phyloP scores from a whole-genome alignment of 768 basidiomycete genomes.

The Lyophyllum semitale region DNA sequence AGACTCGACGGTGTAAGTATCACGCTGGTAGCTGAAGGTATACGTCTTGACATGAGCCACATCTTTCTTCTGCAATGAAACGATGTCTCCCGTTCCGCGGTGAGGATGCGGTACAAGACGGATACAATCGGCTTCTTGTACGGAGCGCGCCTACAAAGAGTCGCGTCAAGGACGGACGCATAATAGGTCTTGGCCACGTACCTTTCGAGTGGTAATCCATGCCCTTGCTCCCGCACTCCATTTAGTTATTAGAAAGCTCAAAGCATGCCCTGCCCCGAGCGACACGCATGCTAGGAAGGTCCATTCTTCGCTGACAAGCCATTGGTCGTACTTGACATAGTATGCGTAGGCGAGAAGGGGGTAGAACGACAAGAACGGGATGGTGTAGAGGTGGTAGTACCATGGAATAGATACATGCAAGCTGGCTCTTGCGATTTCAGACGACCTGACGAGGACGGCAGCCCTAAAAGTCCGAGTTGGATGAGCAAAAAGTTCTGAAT shows the following conservation, averaged over 20 bases:
- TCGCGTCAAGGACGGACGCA: neutral
- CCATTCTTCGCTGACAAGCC: constrained; percentile 95
- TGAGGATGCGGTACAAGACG: constrained; percentile 79
- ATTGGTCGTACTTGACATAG: constrained; percentile 86
- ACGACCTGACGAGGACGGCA: constrained; percentile 56
- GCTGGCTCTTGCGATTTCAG: constrained; percentile 68
- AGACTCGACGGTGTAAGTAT: constrained; percentile 81
- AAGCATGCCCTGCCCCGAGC: constrained; percentile 84
- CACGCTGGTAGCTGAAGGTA: constrained; percentile 92
- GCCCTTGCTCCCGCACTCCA: constrained; percentile 86
- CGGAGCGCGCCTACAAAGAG: constrained; percentile 51
- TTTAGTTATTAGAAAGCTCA: constrained; percentile 88
- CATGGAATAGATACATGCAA: constrained; percentile 67
- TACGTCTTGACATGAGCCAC: constrained; percentile 61
- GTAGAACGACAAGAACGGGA: constrained; percentile 81
- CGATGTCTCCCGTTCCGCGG: constrained; percentile 85
- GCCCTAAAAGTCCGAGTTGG: constrained; percentile 32
- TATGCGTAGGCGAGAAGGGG: constrained; percentile 90
- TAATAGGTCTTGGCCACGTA: constrained; percentile 25
- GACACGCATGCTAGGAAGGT: constrained; percentile 90
- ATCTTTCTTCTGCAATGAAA: constrained; percentile 66
- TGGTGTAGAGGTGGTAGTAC: constrained; percentile 70
- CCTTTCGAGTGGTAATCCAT: constrained; percentile 78
- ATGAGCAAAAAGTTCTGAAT: neutral
- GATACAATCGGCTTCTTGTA: constrained; percentile 79